Base-by-base conservation (phyloP, 1,139 yeast genomes). In the Blastobotrys niveus region DNA sequence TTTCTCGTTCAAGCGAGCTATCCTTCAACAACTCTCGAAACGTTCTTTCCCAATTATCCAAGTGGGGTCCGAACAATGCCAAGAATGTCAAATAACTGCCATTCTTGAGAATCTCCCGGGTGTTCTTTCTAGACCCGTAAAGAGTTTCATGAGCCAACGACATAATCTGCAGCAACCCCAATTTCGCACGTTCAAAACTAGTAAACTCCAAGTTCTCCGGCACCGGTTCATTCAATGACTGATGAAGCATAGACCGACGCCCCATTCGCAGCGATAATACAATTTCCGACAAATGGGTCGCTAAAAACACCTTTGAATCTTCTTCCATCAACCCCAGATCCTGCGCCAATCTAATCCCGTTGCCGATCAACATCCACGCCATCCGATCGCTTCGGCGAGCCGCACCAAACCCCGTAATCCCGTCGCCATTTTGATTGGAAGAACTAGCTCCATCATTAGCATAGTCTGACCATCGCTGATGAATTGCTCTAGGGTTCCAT, bases 401-500 rank as follows among this genome's bases (percentile, higher is more conserved):
- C 1, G 95, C 95, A 24, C 88, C 87, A 38, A 86, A 67, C 0
- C 95, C 95, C 0, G 87, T 82, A 37, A 77, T 66, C 38, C 74
- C 75, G 21, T 74, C 77, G 8, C 73, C 78, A 5, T 6, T 5
- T 12, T 27, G 30, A 6, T 27, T 21, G 7, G 3, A 3, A 5
- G 24, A 8, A 38, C 52, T 66, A 46, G 60, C 64, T 2, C 60
- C 50, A 33, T 52, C 55, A 55, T 85, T 86, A 2, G 95, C 95
- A 64, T 86, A 87, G 63, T 88, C 96, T 0, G 80, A 71, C 83
- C 89, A 82, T 51, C 88, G 68, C 80, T 88, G 83, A 62, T 88
- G 96, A 50, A 88, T 87, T 5, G 96, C 95, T 45, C 96, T 69
- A 1, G 96, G 96, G 56, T 87, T 87, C 96, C 96, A 88, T 61